Conservation (phyloP, 495 filamentous ascomycete species). For the Trypethelium eluteriae region DNA sequence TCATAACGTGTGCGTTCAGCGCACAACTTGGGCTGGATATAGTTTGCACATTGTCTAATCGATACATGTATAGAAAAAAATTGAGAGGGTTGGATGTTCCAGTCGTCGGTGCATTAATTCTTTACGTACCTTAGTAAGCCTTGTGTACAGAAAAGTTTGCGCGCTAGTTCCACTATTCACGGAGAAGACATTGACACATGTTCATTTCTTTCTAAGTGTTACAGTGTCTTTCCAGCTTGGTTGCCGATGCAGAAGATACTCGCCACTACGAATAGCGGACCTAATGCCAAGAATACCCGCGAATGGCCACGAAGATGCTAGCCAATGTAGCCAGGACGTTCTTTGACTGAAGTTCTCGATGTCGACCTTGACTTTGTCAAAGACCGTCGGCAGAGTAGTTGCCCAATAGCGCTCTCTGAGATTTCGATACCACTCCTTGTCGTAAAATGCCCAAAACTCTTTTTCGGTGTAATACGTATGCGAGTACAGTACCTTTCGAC, state of each 20-base stretch:
- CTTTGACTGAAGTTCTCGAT: conserved; percentile 11
- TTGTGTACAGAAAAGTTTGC: no score
- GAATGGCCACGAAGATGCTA: conserved; percentile 16
- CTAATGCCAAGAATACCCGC: conserved; percentile 16
- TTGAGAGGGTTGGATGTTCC: no score
- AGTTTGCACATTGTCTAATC: no score
- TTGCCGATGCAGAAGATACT: conserved; percentile 15
- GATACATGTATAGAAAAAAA: no score
- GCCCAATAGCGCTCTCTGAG: conserved; percentile 47
- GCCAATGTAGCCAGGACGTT: conserved; percentile 2
- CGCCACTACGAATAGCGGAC: conserved; percentile 18
- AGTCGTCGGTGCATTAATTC: no score
- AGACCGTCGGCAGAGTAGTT: conserved; percentile 42
- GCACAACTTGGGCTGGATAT: no score
- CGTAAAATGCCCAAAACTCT: conserved; percentile 51
- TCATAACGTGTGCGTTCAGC: no score
- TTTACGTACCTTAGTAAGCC: no score
- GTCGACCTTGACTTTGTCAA: conserved; percentile 45
- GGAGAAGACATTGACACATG: no score
- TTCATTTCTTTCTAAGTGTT: no score
- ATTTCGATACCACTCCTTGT: conserved; percentile 42
- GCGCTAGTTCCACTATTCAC: no score
- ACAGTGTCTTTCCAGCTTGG: neutral
- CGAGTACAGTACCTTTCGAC: conserved; percentile 56
- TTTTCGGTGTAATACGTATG: conserved; percentile 48